Base-by-base conservation (phyloP, 352 stramenopile species). In the Globisporangium lucens region DNA sequence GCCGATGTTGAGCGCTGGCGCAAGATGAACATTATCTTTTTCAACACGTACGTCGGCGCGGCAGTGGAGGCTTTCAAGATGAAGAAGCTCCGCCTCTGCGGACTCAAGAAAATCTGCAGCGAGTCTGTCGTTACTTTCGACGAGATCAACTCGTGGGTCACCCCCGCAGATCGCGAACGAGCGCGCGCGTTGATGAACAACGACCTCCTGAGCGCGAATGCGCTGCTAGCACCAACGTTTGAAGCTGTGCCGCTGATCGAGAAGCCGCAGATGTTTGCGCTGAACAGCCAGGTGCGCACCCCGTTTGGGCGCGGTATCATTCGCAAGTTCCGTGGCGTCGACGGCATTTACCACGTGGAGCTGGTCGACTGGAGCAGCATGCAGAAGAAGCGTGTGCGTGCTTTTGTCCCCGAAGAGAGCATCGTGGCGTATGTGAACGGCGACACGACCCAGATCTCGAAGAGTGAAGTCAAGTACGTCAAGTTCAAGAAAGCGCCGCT, bases 21-120 rank as follows among this genome's bases (percentile, higher is more conserved):
- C 46, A 80, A 83, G 66, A 95, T 96, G 73, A 94, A 95, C 69
- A 96, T 97, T 35, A 70, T 96, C 13, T 98, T 97, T 70, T 97
- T 98, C 65, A 82, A 96, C 70, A 97, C 89, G 41, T 97, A 97
- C 56, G 76, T 95, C 20, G 91, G 90, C 46, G 91, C 89, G 15
- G 88, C 91, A 1, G 75, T 94, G 4, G 82, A 97, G 49, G 87
- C 84, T 30, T 91, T 73, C 64, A 75, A 75, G 43, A 85, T 93
- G 77, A 78, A 89, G 59, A 90, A 89, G 66, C 75, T 95, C 24
- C 83, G 84, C 8, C 66, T 93, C 8, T 27, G 51, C 7, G 87
- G 89, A 2, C 62, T 94, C n/a, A 78, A 84, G 46, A 92, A 91
- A 66, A 87, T 94, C 43, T 83, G 74, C 52, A 76, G 83, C 35